Evolutionary conservation across 78 protist genomes (phyloP).

Genomic region (Polysphondylium violaceum): DNA sequence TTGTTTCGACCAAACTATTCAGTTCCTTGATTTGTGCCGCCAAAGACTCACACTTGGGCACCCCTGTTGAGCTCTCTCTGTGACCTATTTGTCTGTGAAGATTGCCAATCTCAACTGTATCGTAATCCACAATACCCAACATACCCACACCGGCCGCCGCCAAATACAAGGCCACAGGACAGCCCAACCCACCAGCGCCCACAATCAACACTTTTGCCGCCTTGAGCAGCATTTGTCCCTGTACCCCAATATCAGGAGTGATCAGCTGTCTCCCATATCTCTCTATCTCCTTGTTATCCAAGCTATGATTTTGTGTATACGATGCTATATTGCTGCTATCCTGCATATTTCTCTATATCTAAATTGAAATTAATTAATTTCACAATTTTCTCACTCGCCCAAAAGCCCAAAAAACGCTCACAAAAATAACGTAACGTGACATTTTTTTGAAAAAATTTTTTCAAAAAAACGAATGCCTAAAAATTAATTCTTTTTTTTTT

Average conservation of each 20-base stretch:
- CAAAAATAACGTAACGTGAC: no score
- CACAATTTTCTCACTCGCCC: no score
- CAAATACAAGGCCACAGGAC: conserved; percentile 87
- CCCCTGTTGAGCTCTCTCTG: conserved; percentile 32
- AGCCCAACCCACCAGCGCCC: conserved; percentile 95
- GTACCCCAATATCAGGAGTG: conserved; percentile 83
- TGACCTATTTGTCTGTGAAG: conserved; percentile 91
- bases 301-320: conserved; percentile 16
- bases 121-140: conserved; percentile 87
- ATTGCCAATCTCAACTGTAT: conserved; percentile 86
- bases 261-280: conserved; percentile 88
- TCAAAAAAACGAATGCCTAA: no score
- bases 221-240: conserved; percentile 60
- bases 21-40: background rate
- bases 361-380: no score
- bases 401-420: no score
- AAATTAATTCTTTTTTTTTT: no score
- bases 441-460: no score
- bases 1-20: conserved; percentile 45
- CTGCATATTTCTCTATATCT: no score
- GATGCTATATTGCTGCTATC: no score
- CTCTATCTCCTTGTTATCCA: conserved; percentile 73
- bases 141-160: conserved; percentile 92
- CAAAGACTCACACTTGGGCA: conserved; percentile 79
- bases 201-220: conserved; percentile 79